Percentiles rank a stretch among this genome's conserved stretches.
Conservation (phyloP, 2,329 filamentous ascomycete species). For the Cytospora schulzeri region DNA sequence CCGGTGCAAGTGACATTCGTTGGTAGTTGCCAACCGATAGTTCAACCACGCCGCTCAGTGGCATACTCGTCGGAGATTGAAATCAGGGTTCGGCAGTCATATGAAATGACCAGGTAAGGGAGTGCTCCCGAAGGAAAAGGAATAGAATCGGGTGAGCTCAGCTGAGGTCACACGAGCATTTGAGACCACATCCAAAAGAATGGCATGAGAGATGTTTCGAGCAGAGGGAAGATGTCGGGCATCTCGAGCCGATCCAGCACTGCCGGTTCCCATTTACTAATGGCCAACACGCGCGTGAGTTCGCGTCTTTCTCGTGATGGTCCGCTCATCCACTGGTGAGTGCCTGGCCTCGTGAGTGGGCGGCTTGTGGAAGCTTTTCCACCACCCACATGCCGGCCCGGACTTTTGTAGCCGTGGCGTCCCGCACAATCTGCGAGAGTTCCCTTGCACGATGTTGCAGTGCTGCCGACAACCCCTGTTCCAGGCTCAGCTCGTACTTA, state of each 20-base stretch:
- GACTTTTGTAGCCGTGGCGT: conserved; percentile 18
- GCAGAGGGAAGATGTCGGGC: not conserved
- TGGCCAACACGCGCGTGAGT: conserved; percentile 3
- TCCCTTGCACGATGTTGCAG: conserved; percentile 5
- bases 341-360: not conserved
- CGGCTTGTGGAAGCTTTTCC: not conserved
- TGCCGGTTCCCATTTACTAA: conserved; percentile 5
- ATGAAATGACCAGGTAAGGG: not conserved
- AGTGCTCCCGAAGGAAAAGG: not conserved
- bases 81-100: not conserved
- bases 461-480: conserved; percentile 9
- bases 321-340: not conserved
- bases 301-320: conserved; percentile 18
- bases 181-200: not conserved
- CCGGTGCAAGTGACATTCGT: not conserved
- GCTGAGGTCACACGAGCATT: not conserved
- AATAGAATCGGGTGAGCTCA: not conserved
- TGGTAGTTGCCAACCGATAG: not conserved
- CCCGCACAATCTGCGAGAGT: conserved; percentile 12
- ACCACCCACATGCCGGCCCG: conserved; percentile 3
- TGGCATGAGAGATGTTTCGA: not conserved
- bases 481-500: conserved; percentile 14
- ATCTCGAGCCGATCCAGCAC: not conserved
- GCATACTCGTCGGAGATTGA: not conserved
- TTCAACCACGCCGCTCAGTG: not conserved